A percentile compares a stretch with the other conserved stretches of the same genome.
These are phyloP conservation scores for Xylaria polymorpha DNA, from an alignment of 2,329 filamentous ascomycete genomes.

Conservation along the genomic window DNA sequence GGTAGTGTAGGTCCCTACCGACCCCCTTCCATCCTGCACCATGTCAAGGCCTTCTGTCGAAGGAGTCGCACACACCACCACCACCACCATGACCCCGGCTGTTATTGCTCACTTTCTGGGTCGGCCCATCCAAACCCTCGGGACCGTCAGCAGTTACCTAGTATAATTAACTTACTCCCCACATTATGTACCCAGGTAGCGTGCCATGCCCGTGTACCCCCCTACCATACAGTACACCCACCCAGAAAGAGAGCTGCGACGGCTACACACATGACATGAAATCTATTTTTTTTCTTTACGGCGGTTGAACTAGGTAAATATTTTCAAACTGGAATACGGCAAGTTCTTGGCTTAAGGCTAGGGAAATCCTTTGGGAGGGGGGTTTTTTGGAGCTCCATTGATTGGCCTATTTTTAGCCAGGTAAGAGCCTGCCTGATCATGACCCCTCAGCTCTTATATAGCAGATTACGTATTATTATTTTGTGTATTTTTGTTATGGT, in stretches of 20 bases:
- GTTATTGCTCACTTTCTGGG: constrained; percentile 23
- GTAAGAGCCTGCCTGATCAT: constrained; percentile 5
- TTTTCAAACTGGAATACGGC: not conserved
- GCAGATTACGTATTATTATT: constrained; percentile 12
- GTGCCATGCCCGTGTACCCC: too few relatives aligned
- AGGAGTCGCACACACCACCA: constrained; percentile 8
- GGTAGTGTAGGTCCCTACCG: not conserved
- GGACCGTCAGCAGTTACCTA: constrained; percentile 29
- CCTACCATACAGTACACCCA: not conserved
- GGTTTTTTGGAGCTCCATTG: not conserved
- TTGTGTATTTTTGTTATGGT: not conserved
- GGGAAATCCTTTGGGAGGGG: not conserved
- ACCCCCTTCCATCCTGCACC: not conserved
- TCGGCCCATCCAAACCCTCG: constrained; percentile 36
- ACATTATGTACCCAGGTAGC: not conserved
- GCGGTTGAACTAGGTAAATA: not conserved
- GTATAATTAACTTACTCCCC: constrained; percentile 1
- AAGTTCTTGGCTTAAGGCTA: not conserved
- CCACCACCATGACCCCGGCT: constrained; percentile 4
- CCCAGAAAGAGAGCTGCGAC: not conserved
- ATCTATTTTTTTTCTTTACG: not conserved
- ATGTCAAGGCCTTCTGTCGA: constrained; percentile 19
- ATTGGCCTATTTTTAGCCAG: constrained; percentile 11
- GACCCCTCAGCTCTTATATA: constrained; percentile 13
- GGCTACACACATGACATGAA: not conserved